These are phyloP conservation scores for Lodderomyces jiufengensis DNA, from an alignment of 1,139 yeast species.

Conservation along the genomic window DNA sequence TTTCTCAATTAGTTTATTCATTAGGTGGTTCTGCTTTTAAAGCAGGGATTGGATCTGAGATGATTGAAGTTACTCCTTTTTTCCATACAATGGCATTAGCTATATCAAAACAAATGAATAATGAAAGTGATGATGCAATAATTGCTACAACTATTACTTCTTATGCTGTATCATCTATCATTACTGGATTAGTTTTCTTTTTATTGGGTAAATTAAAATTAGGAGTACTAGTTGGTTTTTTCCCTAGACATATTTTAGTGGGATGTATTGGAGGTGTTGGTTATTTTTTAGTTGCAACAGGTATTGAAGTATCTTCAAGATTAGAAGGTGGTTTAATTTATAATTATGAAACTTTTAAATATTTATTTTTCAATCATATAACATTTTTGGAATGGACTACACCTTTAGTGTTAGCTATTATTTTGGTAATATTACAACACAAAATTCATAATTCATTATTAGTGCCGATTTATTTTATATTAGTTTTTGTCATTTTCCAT, in stretches of 20 bases:
- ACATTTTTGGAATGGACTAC: conserved; percentile 65
- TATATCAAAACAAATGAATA: conserved; percentile 57
- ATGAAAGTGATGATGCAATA: conserved; percentile 51
- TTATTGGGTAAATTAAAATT: conserved; percentile 71
- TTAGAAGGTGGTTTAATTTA: conserved; percentile 71
- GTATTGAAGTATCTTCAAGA: conserved; percentile 83
- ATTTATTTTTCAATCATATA: conserved; percentile 36
- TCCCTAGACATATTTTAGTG: conserved; percentile 91
- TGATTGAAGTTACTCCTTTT: conserved; percentile 97
- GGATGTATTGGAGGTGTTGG: conserved; percentile 99
- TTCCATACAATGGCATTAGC: conserved; percentile 91
- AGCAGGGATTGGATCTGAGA: conserved; percentile 92
- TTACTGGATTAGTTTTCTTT: conserved; percentile 82
- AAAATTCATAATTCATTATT: conserved; percentile 68
- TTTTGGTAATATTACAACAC: conserved; percentile 62
- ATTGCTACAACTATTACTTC: conserved; percentile 86
- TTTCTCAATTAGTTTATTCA: conserved; percentile 84
- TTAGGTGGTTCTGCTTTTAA: conserved; percentile 87
- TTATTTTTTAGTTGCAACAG: conserved; percentile 83
- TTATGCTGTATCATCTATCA: conserved; percentile 74
- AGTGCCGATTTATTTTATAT: conserved; percentile 77
- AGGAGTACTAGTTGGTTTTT: conserved; percentile 88
- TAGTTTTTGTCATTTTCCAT: conserved; percentile 69
- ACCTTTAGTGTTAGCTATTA: conserved; percentile 62
- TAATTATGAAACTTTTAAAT: conserved; percentile 50